Conservation (phyloP, 805 yeast genomes). For the Clavispora asparagi region DNA sequence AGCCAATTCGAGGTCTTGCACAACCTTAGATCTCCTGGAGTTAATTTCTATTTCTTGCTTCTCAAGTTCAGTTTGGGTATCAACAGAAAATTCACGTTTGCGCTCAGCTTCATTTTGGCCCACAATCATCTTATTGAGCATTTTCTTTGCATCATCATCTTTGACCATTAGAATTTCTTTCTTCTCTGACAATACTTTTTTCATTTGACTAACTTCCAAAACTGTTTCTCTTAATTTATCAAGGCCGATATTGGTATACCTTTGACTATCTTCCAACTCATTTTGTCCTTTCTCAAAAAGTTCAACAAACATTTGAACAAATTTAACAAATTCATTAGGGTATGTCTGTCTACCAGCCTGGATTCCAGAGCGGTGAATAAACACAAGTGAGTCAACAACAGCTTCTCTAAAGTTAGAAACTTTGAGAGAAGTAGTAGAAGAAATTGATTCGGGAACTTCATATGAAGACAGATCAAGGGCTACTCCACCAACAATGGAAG, state of each 20-base stretch:
- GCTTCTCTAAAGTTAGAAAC: slow-evolving; percentile 35
- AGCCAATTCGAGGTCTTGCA: slow-evolving; percentile 63
- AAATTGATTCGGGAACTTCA: slow-evolving; percentile 23
- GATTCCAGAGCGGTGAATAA: slow-evolving; percentile 36
- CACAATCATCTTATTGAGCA: slow-evolving; percentile 67
- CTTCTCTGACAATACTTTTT: slow-evolving; percentile 49
- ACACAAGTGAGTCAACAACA: slow-evolving; percentile 42
- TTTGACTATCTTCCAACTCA: slow-evolving; percentile 58
- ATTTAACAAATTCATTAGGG: slow-evolving; percentile 55
- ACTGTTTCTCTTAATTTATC: slow-evolving; percentile 75
- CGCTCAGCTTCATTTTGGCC: slow-evolving; percentile 93
- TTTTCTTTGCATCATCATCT: slow-evolving; percentile 62
- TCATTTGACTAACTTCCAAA: slow-evolving; percentile 59
- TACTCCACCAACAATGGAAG: slow-evolving; percentile 31
- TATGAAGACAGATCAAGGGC: slow-evolving; percentile 52
- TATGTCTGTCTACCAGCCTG: slow-evolving; percentile 16
- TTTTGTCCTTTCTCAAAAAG: slow-evolving; percentile 40
- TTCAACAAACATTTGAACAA: slow-evolving; percentile 40
- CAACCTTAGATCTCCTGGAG: slow-evolving; percentile 48
- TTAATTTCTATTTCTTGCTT: slow-evolving; percentile 61
- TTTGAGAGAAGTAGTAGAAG: slow-evolving; percentile 7
- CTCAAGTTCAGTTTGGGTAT: slow-evolving; percentile 64
- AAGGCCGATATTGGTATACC: slow-evolving; percentile 69
- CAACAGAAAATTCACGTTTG: slow-evolving; percentile 77
- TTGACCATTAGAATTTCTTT: slow-evolving; percentile 46